Evolutionary conservation across 73 alveolate species (phyloP).

Genomic region (Blepharisma japonicum): DNA sequence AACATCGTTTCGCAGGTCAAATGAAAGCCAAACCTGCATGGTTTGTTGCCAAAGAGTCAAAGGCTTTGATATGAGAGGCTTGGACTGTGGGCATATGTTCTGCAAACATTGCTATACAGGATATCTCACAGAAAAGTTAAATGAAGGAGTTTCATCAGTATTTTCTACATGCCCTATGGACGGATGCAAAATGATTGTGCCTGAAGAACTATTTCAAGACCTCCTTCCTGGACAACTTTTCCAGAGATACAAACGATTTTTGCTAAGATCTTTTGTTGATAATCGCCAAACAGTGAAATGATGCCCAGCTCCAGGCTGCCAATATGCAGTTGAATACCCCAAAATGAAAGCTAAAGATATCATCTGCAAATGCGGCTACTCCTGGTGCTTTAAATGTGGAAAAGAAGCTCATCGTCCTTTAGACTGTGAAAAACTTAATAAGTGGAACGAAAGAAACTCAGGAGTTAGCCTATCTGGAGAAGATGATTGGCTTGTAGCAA

Average conservation of each 20-base stretch:
- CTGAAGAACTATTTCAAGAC: slow-evolving; percentile 48
- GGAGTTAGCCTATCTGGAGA: slow-evolving; percentile 36
- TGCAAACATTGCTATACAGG: slow-evolving; percentile 66
- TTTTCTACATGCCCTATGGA: slow-evolving; percentile 56
- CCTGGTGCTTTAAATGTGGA: slow-evolving; percentile 59
- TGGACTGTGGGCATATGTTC: slow-evolving; percentile 69
- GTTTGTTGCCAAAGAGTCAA: background rate
- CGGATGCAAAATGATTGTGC: slow-evolving; percentile 67
- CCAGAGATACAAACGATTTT: slow-evolving; percentile 37
- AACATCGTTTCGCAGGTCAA: background rate
- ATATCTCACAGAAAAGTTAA: slow-evolving; percentile 49
- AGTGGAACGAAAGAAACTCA: slow-evolving; percentile 58
- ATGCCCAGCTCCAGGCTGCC: slow-evolving; percentile 89
- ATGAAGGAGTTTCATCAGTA: slow-evolving; percentile 58
- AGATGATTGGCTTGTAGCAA: slow-evolving; percentile 54
- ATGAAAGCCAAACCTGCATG: background rate
- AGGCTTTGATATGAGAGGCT: slow-evolving; percentile 33
- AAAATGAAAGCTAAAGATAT: slow-evolving; percentile 69
- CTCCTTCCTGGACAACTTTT: background rate
- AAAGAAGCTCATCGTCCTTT: slow-evolving; percentile 70
- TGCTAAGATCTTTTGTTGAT: slow-evolving; percentile 67
- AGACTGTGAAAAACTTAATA: slow-evolving; percentile 53
- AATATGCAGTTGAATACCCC: slow-evolving; percentile 57
- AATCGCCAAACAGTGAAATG: slow-evolving; percentile 56
- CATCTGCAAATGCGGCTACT: slow-evolving; percentile 57